Evolutionary conservation across 2,329 filamentous ascomycete genomes (phyloP), one percentile per base, ranked within the genome.

Genomic region (Botrytis medusae): DNA sequence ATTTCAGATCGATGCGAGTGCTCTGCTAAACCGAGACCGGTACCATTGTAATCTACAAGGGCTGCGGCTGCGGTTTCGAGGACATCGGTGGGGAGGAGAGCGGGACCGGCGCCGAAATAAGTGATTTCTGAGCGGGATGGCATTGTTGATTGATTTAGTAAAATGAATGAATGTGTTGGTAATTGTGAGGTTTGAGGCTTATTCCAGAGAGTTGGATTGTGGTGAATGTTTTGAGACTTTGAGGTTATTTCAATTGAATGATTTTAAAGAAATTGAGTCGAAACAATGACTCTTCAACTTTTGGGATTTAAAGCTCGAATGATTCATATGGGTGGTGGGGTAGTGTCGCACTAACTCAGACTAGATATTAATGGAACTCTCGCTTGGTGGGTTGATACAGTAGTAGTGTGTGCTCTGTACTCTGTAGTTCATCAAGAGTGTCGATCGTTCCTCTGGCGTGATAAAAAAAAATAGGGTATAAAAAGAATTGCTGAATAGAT

Each of bases 91-190:
- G 95, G 95, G 29, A 98, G 87, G 46, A 90, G 86, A n/a, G 95
- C 94, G 67, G 95, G 95, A 76, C 95, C 95, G 71, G 95, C 95
- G 75, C 95, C 94, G 79, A 97, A 97, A 84, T 97, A 96, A 77
- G 91, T 88, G 81, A 96, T 89, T 76, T 95, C 72, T 40, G 68
- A 70, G 25, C 62, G 67, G 69, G 46, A 65, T 25, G 74, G 64
- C 72, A 73, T 73, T 46, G 29, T 57, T 67, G 22, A 42, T 14
- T 25, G 29, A n/a, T 7, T 7, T 32, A 18, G 25, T 10, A 8
- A 29, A 18, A 57, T 6, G 51, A 10, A 57, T 57, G 51, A 57
- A 32, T 57, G 16, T 32, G 51, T 14, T 29, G n/a, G 16, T 18
- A 18, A 29, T 57, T 57, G 18, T 42, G 29, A 22, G n/a, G 6